Evolutionary conservation across 805 yeast species (phyloP), one percentile per base, ranked within the genome.

Genomic region (Ogataea wickerhamii): DNA sequence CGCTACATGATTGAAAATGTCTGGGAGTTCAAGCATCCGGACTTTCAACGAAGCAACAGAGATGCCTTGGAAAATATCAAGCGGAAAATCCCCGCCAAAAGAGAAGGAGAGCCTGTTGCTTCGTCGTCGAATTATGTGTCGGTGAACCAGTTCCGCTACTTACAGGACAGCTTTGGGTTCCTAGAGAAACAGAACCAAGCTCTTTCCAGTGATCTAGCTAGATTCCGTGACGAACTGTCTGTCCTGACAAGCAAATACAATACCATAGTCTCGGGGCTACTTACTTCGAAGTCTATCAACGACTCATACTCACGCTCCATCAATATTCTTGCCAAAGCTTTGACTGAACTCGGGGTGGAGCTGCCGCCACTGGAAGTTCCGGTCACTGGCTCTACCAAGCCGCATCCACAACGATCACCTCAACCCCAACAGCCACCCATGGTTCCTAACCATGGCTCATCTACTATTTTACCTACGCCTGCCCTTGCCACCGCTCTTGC

Each of bases 11-110:
- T 89, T 16, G 58, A 55, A 32, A 53, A 55, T 28, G 41, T 59
- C 25, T 91, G 98, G 97, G 97, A 91, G 60, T 91, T 93, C 67
- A 79, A 80, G 56, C 98, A 93, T 60, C 95, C 96, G 0, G 87
- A 80, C 47, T 93, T 93, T 61, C 75, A 75, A 48, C 75, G 76
- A 23, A 81, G 85, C 60, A 87, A 87, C 55, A 71, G 76, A 38
- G 82, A 78, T n/a, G 78, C 87, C 8, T 69, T 94, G 26, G 95
- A 89, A 35, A 83, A 85, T 48, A 93, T 93, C 56, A 87, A 86
- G 54, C 67, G 97, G 32, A 89, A 89, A 58, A 82, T 82, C 0
- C 84, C 93, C 4, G 64, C 68, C 12, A 58, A 56, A 21, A 57
- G 50, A 34, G 60, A 55, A 11, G 52, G 48, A 6, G 55, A 47